phyloP scores from a whole-genome alignment of 176 grass and related monocot genomes.

The Hordeum marinum region DNA sequence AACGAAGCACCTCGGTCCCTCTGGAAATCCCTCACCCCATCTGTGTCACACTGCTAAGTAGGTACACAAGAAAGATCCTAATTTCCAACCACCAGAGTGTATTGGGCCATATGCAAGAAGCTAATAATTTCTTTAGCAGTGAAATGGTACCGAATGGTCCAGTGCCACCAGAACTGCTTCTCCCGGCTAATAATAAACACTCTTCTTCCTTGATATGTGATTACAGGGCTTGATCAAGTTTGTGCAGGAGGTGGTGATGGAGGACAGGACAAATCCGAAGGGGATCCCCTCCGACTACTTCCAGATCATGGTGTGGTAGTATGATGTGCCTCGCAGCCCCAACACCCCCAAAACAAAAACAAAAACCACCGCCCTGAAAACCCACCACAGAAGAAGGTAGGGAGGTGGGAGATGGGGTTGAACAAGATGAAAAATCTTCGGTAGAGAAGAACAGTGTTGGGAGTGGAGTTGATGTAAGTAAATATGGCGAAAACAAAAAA shows the following conservation, averaged over 20 bases:
- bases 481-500: conserved; percentile 48
- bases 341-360: not conserved
- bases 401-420: not conserved
- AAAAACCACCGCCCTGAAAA: conserved; percentile 19
- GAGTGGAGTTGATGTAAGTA: conserved; percentile 68
- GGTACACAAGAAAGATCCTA: conserved; percentile 10
- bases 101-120: conserved; percentile 1
- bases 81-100: not conserved
- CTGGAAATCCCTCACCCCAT: not conserved
- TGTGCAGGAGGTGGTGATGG: conserved; percentile 83
- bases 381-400: conserved; percentile 57
- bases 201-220: not conserved
- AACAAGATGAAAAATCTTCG: not conserved
- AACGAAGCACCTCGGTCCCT: not conserved
- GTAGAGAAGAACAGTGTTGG: not conserved
- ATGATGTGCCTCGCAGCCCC: conserved; percentile 30
- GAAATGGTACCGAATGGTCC: not conserved
- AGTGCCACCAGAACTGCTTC: not conserved
- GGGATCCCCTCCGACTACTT: conserved; percentile 77
- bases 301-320: conserved; percentile 86
- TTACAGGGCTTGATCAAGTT: conserved; percentile 87
- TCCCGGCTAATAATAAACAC: not conserved
- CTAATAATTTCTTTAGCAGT: conserved; percentile 12
- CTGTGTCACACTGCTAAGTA: not conserved
- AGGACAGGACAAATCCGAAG: conserved; percentile 75